A percentile compares a stretch with the other conserved stretches of the same genome.
Evolutionary conservation across 768 basidiomycete genomes (phyloP).

Genomic region (Termitomyces sp.): DNA sequence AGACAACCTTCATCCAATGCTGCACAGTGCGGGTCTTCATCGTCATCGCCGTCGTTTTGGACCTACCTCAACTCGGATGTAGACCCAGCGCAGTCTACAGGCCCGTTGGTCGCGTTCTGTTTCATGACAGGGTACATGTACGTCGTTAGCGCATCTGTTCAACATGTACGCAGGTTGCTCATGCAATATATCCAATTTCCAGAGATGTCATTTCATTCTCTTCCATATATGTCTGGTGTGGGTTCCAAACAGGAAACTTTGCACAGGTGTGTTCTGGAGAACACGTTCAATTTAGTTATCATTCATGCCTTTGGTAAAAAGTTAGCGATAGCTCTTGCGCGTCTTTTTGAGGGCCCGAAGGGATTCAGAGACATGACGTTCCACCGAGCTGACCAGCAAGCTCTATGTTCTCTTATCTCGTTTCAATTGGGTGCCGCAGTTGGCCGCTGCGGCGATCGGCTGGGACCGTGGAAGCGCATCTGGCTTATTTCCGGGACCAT

Average conservation of each 20-base stretch:
- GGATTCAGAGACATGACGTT: conserved; percentile 56
- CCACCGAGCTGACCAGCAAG: conserved; percentile 81
- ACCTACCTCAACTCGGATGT: conserved; percentile 43
- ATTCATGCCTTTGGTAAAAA: conserved; percentile 25
- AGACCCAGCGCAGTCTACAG: conserved; percentile 46
- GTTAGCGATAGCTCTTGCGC: conserved; percentile 77
- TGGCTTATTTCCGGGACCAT: conserved; percentile 77
- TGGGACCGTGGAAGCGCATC: conserved; percentile 67
- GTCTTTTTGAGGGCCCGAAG: conserved; percentile 58
- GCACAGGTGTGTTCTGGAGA: conserved; percentile 46
- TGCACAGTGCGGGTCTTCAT: conserved; percentile 1
- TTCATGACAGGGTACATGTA: conserved; percentile 83
- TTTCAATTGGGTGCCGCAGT: conserved; percentile 76
- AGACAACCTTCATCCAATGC: conserved; percentile 1
- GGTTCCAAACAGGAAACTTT: conserved; percentile 81
- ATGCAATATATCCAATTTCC: not conserved
- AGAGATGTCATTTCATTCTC: conserved; percentile 77
- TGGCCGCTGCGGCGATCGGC: conserved; percentile 78
- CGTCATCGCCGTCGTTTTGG: conserved; percentile 29
- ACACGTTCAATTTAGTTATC: no score
- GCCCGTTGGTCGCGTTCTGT: conserved; percentile 62
- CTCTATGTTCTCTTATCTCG: conserved; percentile 70
- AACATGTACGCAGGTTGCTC: not conserved
- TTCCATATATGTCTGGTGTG: conserved; percentile 81
- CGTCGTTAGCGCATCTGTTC: conserved; percentile 21